Base-by-base conservation (phyloP, 192 early-diverging fungal species). In the Martensiomyces pterosporus region DNA sequence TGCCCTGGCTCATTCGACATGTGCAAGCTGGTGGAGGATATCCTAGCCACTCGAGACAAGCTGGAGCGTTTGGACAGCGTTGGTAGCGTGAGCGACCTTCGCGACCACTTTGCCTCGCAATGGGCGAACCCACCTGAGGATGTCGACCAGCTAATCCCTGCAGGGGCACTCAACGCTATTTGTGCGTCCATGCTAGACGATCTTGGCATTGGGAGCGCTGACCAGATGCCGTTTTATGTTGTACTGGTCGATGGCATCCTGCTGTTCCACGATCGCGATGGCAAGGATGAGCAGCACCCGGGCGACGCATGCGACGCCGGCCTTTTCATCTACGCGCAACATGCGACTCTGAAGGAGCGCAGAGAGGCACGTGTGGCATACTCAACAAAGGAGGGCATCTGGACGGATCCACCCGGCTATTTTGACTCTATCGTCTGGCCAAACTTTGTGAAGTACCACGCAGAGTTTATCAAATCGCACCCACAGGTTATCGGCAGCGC, bases 341-440 rank as follows among this genome's bases (percentile, higher is more conserved):
- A 80, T 47, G 62, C 70, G 12, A 80, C 77, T 4, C 56, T 92
- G 27, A 83, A 86, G 44, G 32, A 62, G 10, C 65, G 92, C 14
- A 58, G 92, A 18, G 79, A 82, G 24, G 60, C 60, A 2, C 68
- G 92, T n/a, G 33, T 64, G 13, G 82, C 73, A 21, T 94, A 92
- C 59, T 58, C 74, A 13, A 92, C 90, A n/a, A 47, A 81, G 8
- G 84, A 92, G 64, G 92, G 91, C 49, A 60, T 69, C 22, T 90
- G 87, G 87, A 53, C 52, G 0, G 87, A 90, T 57, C 85, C 87
- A 15, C 85, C 85, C 3, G 81, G 80, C 13, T 90, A 88, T 49
- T 90, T 90, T 72, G 82, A 88, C 52, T 37, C 53, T 7, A 69
- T 86, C 42, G 87, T 90, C 2, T 90, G 85, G 85, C 86, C 87